A percentile compares a stretch with the other conserved stretches of the same genome.
These are phyloP conservation scores for Gaeumannomyces tritici DNA, from an alignment of 2,329 filamentous ascomycete species.

Conservation along the genomic window DNA sequence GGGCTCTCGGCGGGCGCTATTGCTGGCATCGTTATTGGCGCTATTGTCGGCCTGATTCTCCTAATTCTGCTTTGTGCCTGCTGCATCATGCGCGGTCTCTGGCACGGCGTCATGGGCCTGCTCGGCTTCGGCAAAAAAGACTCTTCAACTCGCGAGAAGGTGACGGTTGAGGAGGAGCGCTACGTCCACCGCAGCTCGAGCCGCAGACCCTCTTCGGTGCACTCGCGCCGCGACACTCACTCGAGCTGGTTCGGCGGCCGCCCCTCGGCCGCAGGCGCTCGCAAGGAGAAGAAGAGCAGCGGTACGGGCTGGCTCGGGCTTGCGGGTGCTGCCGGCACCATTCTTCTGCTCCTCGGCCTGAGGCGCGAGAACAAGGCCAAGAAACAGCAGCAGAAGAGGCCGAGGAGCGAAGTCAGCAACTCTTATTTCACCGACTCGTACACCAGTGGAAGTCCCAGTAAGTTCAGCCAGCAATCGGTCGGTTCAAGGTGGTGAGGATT, in stretches of 20 bases:
- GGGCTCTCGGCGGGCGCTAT: conserved; percentile 63
- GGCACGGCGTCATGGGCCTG: conserved; percentile 47
- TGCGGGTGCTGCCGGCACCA: conserved; percentile 38
- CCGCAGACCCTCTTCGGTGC: conserved; percentile 34
- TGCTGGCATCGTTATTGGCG: conserved; percentile 71
- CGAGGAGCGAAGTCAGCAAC: conserved; percentile 36
- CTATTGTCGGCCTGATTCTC: conserved; percentile 55
- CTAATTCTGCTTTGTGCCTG: conserved; percentile 66
- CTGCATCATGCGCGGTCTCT: conserved; percentile 56
- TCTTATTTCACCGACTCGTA: conserved; percentile 46
- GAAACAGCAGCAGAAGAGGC: conserved; percentile 25
- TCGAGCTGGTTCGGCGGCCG: conserved; percentile 45
- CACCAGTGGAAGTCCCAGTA: conserved; percentile 40
- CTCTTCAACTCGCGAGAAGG: conserved; percentile 31
- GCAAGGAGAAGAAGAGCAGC: conserved; percentile 40
- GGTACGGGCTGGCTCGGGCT: conserved; percentile 44
- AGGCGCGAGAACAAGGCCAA: conserved; percentile 38
- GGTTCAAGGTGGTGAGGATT: background rate
- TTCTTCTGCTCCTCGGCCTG: conserved; percentile 45
- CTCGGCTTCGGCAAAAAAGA: conserved; percentile 50
- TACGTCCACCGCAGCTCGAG: conserved; percentile 20
- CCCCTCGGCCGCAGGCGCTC: conserved; percentile 29
- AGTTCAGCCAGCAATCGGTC: conserved; percentile 21
- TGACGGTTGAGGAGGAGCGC: conserved; percentile 50
- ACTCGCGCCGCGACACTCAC: conserved; percentile 42